Evolutionary conservation across 768 basidiomycete species (phyloP).

Genomic region (Amanita muscaria): DNA sequence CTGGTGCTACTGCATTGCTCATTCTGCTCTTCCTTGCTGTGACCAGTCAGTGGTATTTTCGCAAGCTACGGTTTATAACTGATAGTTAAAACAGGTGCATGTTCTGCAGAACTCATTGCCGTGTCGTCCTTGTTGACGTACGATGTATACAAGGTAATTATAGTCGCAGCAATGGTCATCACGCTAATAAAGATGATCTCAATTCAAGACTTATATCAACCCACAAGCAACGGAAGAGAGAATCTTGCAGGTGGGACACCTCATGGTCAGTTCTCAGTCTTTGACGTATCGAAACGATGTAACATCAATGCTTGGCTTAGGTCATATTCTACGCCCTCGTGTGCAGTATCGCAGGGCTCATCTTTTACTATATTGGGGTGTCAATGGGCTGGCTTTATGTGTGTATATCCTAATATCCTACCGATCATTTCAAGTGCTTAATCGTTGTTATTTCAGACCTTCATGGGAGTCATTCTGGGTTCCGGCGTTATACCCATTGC

Average conservation of each 20-base stretch:
- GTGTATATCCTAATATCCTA: slow-evolving; percentile 20
- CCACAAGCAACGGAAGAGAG: slow-evolving; percentile 69
- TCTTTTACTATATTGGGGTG: slow-evolving; percentile 87
- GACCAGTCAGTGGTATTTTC: slow-evolving; percentile 37
- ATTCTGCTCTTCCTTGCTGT: slow-evolving; percentile 83
- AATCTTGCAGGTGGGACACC: slow-evolving; percentile 60
- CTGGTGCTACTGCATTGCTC: slow-evolving; percentile 72
- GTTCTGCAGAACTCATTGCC: slow-evolving; percentile 86
- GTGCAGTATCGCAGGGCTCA: slow-evolving; percentile 75
- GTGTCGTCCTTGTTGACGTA: slow-evolving; percentile 79
- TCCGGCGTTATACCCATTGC: slow-evolving; percentile 85
- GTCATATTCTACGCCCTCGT: slow-evolving; percentile 64
- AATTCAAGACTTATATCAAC: slow-evolving; percentile 63
- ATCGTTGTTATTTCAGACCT: slow-evolving; percentile 44
- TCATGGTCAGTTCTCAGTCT: slow-evolving; percentile 34
- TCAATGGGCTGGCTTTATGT: slow-evolving; percentile 94
- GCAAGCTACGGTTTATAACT: not conserved
- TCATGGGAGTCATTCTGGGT: slow-evolving; percentile 84
- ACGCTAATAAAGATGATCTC: not conserved
- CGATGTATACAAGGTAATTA: slow-evolving; percentile 67
- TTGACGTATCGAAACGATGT: not conserved
- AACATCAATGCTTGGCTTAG: slow-evolving; percentile 20
- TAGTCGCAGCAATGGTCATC: not conserved
- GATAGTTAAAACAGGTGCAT: slow-evolving; percentile 36
- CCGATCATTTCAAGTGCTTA: no score